Percentiles rank a stretch among this genome's conserved stretches.
phyloP scores from a whole-genome alignment of 805 yeast species.

The Saccharomycopsis amapae region DNA sequence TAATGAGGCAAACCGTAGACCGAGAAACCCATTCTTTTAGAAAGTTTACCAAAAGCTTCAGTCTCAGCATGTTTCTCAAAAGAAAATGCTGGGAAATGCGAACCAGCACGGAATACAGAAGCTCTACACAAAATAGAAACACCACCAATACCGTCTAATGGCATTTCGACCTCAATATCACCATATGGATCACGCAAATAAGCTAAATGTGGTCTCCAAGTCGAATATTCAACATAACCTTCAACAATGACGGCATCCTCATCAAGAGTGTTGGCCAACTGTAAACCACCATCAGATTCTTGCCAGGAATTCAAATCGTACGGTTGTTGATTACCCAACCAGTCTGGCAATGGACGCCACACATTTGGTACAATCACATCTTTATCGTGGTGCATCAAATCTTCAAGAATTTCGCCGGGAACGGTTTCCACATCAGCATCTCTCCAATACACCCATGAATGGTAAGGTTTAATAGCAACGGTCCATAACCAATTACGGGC shows the following conservation, averaged over 20 bases:
- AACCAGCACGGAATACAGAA: conserved; percentile 75
- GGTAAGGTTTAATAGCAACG: conserved; percentile 83
- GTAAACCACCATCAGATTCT: conserved; percentile 75
- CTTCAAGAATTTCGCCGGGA: conserved; percentile 80
- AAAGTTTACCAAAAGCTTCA: conserved; percentile 91
- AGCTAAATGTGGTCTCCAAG: conserved; percentile 97
- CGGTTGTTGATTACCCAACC: conserved; percentile 81
- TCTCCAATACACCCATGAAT: conserved; percentile 95
- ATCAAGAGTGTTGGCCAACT: conserved; percentile 65
- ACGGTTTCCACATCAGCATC: conserved; percentile 95
- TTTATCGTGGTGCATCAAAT: conserved; percentile 81
- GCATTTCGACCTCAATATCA: conserved; percentile 88
- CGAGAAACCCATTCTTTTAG: conserved; percentile 76
- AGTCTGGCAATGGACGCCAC: conserved; percentile 84
- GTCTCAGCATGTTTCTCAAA: conserved; percentile 96
- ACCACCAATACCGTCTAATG: conserved; percentile 95
- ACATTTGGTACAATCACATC: conserved; percentile 95
- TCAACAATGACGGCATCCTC: conserved; percentile 97
- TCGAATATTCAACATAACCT: conserved; percentile 94
- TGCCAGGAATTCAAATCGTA: conserved; percentile 83
- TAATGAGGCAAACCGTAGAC: conserved; percentile 92
- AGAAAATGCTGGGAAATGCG: conserved; percentile 95
- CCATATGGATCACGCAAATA: conserved; percentile 93
- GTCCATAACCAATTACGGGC: conserved; percentile 92
- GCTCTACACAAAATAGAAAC: conserved; percentile 90